Evolutionary conservation across 495 filamentous ascomycete genomes (phyloP), one percentile per base, ranked within the genome.

Genomic region (Amniculicola lignicola): DNA sequence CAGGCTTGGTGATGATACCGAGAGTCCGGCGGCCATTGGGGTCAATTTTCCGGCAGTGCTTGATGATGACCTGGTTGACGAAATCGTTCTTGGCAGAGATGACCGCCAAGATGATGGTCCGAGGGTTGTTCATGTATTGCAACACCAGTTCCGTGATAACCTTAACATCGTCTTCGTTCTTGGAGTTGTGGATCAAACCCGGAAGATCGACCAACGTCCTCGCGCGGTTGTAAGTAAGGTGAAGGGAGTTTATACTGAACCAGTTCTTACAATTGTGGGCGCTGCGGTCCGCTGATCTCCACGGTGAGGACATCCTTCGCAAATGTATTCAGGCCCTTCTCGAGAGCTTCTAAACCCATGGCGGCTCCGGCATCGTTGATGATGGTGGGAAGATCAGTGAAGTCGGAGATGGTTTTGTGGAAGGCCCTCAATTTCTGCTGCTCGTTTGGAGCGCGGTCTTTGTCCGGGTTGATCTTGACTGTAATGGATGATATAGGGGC

Each of bases 191-290:
- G 48, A 78, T 81, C 3, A 88, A 68, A 0, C 83, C 82, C 0
- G 86, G 84, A 9, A 88, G 72, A 54, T 88, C 84, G 2, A 89
- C 82, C 0, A 88, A 59, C 0, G 79, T 84, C 18, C 61, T 63
- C n/a, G 5, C 15, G 4, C n/a, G 12, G 37, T 48, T 18, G 40
- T 23, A 15, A 24, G 11, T 14, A 23, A 23, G 7, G 19, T 11
- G 24, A 12, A 52, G 15, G 0, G 11, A 25, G n/a, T n/a, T n/a
- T n/a, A n/a, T 16, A 48, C 11, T 15, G 4, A 29, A 29, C 16
- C 9, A 36, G 2, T 12, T 46, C 57, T 57, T 51, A 64, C 6
- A 89, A 68, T n/a, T 87, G 79, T 0, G 80, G 79, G 16, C 78
- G 63, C 19, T 74, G 68, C 0, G 85, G 85, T 0, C 79, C 81